Evolutionary conservation across 257 asterid genomes (phyloP).

Genomic region (Petrea volubilis): DNA sequence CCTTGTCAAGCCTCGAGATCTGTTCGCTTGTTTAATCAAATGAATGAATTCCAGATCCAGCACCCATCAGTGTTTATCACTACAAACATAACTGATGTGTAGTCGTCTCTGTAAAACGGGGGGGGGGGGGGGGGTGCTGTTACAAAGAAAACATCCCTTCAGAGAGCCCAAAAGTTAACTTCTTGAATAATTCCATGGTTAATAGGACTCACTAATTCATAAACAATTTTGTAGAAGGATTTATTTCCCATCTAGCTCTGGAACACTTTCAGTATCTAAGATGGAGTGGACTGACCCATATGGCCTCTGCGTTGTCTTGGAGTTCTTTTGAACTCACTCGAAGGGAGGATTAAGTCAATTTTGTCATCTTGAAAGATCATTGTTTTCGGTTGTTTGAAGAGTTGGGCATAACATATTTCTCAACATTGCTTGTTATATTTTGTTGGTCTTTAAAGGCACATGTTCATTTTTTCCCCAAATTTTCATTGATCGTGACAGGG

Average conservation of each 20-base stretch:
- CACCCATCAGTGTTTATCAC: not conserved
- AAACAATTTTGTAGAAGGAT: not conserved
- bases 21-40: not conserved
- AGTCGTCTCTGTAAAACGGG: not conserved
- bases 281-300: not conserved
- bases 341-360: not conserved
- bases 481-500: constrained; percentile 46
- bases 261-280: not conserved
- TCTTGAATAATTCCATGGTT: not conserved
- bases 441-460: not conserved
- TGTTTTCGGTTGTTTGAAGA: constrained; percentile 6
- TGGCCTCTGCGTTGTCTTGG: not conserved
- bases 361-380: not conserved
- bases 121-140: not conserved
- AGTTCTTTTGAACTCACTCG: not conserved
- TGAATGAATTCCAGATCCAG: not conserved
- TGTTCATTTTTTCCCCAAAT: constrained; percentile 19
- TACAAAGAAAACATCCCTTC: not conserved
- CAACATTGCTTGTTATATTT: not conserved
- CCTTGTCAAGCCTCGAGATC: not conserved
- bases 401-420: constrained; percentile 1
- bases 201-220: not conserved
- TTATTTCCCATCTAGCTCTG: not conserved
- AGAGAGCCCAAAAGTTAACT: not conserved
- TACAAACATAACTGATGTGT: not conserved